phyloP scores from a whole-genome alignment of 805 yeast species.

The Wickerhamiella hasegawae region DNA sequence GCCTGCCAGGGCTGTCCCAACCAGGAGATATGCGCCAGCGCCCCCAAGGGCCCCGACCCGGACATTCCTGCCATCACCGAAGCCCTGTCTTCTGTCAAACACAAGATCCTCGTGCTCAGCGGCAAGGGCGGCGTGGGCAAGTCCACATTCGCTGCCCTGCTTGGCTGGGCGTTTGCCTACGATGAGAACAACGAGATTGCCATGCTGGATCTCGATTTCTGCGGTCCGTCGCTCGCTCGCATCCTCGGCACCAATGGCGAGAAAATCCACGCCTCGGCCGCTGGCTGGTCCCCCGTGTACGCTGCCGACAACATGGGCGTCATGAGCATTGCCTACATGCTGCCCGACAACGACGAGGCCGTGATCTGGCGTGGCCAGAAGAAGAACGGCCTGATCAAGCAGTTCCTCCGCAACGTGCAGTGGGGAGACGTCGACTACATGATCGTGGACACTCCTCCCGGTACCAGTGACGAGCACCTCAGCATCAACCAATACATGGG shows the following conservation, averaged over 20 bases:
- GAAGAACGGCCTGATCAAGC: conserved; percentile 83
- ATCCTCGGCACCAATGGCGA: conserved; percentile 90
- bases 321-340: conserved; percentile 90
- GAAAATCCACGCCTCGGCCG: conserved; percentile 68
- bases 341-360: conserved; percentile 86
- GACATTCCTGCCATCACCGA: conserved; percentile 65
- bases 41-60: conserved; percentile 84
- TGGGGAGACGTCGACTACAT: conserved; percentile 81
- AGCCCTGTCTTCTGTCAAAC: conserved; percentile 47
- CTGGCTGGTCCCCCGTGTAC: conserved; percentile 95
- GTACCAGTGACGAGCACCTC: conserved; percentile 93
- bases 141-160: conserved; percentile 87
- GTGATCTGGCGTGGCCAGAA: conserved; percentile 97
- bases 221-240: conserved; percentile 92
- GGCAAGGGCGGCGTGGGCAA: conserved; percentile 83
- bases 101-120: conserved; percentile 60
- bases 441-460: conserved; percentile 95
- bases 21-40: conserved; percentile 72
- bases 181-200: conserved; percentile 75
- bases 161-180: conserved; percentile 85
- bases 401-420: conserved; percentile 82
- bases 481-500: conserved; percentile 77
- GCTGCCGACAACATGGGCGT: conserved; percentile 88
- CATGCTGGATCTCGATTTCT: conserved; percentile 91
- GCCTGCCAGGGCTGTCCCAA: conserved; percentile 95